These are phyloP conservation scores for Lachancea thermotolerans DNA, from an alignment of 805 yeast species.

Conservation along the genomic window DNA sequence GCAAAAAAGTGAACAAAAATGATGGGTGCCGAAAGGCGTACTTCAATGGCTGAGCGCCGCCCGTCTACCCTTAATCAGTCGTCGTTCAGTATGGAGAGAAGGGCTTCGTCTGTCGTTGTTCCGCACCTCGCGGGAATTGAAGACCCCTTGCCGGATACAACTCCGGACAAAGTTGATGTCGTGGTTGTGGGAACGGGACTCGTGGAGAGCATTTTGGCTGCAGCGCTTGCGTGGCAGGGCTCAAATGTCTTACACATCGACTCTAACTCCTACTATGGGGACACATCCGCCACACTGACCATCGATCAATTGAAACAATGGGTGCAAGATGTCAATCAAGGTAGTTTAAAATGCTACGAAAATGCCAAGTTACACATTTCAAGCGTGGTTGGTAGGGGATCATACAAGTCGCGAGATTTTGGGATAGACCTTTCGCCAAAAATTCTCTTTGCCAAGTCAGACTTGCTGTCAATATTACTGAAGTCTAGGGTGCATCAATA, in stretches of 20 bases:
- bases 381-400: conserved; percentile 37
- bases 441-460: conserved; percentile 84
- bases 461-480: conserved; percentile 67
- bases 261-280: conserved; percentile 80
- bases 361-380: conserved; percentile 82
- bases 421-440: conserved; percentile 86
- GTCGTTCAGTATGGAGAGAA: conserved; percentile 5
- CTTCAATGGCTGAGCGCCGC: conserved; percentile 63
- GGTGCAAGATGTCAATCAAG: conserved; percentile 61
- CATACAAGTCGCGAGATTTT: conserved; percentile 60
- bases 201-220: conserved; percentile 81
- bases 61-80: conserved; percentile 39
- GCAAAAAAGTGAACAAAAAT: not conserved
- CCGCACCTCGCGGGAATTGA: conserved; percentile 76
- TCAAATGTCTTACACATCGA: conserved; percentile 89
- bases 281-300: conserved; percentile 75
- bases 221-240: conserved; percentile 98
- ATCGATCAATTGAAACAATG: conserved; percentile 80
- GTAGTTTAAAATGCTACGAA: conserved; percentile 36
- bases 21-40: conserved; percentile 41
- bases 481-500: conserved; percentile 86
- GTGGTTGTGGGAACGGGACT: conserved; percentile 90
- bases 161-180: conserved; percentile 77
- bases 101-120: conserved; percentile 33
- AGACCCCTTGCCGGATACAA: conserved; percentile 53